Evolutionary conservation across 2,329 filamentous ascomycete species (phyloP), one percentile per base, ranked within the genome.

Genomic region (Cladosporium halotolerans): DNA sequence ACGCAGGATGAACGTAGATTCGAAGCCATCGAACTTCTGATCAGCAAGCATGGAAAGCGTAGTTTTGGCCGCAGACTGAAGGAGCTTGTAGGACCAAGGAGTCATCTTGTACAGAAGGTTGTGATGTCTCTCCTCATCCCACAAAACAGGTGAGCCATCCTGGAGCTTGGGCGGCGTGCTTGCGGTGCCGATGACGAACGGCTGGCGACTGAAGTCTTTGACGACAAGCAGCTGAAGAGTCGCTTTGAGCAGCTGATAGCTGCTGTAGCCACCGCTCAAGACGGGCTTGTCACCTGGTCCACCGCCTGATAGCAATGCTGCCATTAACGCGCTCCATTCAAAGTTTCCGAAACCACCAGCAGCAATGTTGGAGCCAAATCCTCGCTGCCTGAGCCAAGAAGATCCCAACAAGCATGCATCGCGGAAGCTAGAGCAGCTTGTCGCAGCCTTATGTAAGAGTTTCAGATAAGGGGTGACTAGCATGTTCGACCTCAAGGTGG

Each of bases 41-140:
- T 93, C 84, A 54, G 86, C 86, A 8, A 97, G 78, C 64, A 90
- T 84, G 16, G 81, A 79, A 23, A 93, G 74, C 0, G 90, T 92
- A 41, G 81, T 78, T 57, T 78, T 82, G 39, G 92, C 89, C 66
- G 96, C 85, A 50, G 84, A 79, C 44, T 83, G 83, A 41, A 99
- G 76, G 54, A 85, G 70, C 19, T 74, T 73, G 60, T 91, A 95
- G 8, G 91, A 93, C 85, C 87, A 96, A 11, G 82, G 72, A 0
- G 83, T 86, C 87, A 96, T 95, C 70, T 96, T 96, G 73, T 85
- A 96, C 5, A 95, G 73, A 16, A 97, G 65, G 61, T 99, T 99
- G 52, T 95, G 74, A 31, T 83, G 81, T 57, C 87, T 80, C 19
- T 76, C 75, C 0, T 83, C 81, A 66, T 97, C 92, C 65, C 88